Evolutionary conservation across 2,329 filamentous ascomycete genomes (phyloP).

Genomic region (Pseudonectria foliicola): DNA sequence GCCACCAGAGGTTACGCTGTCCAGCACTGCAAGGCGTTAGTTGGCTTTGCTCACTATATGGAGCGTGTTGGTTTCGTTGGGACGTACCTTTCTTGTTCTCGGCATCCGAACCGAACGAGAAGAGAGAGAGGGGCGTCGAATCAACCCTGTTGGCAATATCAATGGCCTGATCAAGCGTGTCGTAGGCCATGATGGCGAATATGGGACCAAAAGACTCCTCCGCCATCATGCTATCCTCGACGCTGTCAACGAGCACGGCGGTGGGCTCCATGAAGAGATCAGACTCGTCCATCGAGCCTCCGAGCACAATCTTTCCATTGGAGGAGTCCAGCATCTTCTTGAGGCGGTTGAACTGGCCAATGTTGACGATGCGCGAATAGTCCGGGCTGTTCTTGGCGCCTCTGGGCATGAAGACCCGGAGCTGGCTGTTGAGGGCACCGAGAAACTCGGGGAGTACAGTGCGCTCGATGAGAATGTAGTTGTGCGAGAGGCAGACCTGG

Average conservation of each 20-base stretch:
- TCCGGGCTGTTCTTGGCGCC: conserved; percentile 74
- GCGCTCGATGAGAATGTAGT: conserved; percentile 81
- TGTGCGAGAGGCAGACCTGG: conserved; percentile 88
- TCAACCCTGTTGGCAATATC: conserved; percentile 72
- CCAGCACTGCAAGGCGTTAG: conserved; percentile 29
- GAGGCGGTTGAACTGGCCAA: conserved; percentile 69
- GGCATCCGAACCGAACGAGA: conserved; percentile 73
- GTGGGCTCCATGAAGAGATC: conserved; percentile 87
- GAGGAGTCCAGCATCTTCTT: conserved; percentile 86
- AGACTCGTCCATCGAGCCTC: conserved; percentile 73
- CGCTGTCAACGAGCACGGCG: conserved; percentile 71
- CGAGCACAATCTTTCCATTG: conserved; percentile 77
- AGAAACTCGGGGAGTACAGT: conserved; percentile 66
- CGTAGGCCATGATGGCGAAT: conserved; percentile 72
- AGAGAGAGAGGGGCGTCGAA: conserved; percentile 75
- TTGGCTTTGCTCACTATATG: background rate
- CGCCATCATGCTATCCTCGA: conserved; percentile 65
- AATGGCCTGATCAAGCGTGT: conserved; percentile 80
- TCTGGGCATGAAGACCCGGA: conserved; percentile 74
- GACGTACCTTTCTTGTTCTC: conserved; percentile 66
- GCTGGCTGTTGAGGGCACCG: conserved; percentile 61
- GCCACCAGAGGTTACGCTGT: conserved; percentile 38
- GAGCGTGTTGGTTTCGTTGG: background rate
- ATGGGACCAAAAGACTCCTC: conserved; percentile 94
- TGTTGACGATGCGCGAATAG: conserved; percentile 74